phyloP scores from a whole-genome alignment of 768 basidiomycete genomes.

The Mycena polygramma region DNA sequence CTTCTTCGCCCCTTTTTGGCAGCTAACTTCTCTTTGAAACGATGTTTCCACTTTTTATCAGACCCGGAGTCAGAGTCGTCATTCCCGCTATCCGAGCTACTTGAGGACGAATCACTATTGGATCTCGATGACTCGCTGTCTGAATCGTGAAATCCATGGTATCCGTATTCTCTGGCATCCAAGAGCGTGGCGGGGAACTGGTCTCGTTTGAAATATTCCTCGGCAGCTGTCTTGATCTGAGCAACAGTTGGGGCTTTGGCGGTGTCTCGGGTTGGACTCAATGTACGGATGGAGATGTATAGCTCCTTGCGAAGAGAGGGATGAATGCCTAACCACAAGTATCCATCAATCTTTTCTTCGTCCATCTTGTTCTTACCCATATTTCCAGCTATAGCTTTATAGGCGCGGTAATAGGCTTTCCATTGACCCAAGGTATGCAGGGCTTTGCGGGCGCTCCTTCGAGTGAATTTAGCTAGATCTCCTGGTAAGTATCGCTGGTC shows the following conservation, averaged over 20 bases:
- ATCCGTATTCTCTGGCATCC: conserved; percentile 7
- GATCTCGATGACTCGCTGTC: neutral
- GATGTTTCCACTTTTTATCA: neutral
- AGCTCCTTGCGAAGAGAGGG: neutral
- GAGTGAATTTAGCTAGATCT: neutral
- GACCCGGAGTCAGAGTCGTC: neutral
- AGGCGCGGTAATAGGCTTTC: conserved; percentile 8
- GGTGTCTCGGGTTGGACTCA: neutral
- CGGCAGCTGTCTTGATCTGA: conserved; percentile 2
- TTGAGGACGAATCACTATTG: neutral
- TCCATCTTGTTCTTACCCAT: conserved; percentile 11
- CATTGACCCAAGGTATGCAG: neutral
- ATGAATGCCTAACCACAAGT: conserved; percentile 10
- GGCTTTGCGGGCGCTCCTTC: neutral
- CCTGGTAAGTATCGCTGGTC: conserved; percentile 6
- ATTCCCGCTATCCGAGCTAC: neutral
- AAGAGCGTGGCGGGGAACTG: conserved; percentile 7
- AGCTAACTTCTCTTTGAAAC: neutral
- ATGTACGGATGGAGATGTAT: neutral
- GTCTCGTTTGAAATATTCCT: conserved; percentile 17
- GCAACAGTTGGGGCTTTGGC: neutral
- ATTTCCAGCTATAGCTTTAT: conserved; percentile 9
- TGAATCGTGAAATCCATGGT: neutral
- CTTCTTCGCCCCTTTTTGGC: neutral
- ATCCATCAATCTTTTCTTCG: neutral